A percentile compares a stretch with the other conserved stretches of the same genome.
Evolutionary conservation across 768 basidiomycete species (phyloP).

Genomic region (Mycena maculata): DNA sequence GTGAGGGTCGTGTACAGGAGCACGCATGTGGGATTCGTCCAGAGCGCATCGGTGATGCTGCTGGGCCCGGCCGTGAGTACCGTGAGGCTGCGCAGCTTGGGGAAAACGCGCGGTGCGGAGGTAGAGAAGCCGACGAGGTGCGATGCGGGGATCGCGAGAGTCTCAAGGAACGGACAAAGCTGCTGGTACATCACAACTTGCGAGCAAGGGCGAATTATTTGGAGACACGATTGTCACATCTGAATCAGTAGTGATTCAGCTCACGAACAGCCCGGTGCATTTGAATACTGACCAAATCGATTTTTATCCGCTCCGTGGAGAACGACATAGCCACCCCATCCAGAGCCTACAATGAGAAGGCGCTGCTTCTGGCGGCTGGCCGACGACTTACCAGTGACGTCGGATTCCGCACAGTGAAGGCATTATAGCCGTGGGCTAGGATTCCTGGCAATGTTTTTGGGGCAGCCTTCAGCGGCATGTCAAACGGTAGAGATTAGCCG

Average conservation of each 20-base stretch:
- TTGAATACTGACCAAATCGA: conserved; percentile 75
- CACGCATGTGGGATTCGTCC: background rate
- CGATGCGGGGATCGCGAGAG: conserved; percentile 6
- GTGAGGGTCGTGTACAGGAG: background rate
- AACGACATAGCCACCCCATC: conserved; percentile 83
- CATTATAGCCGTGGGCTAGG: too few species aligned
- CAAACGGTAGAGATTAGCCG: background rate
- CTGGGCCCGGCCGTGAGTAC: background rate
- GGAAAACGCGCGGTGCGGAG: background rate
- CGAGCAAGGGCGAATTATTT: conserved; percentile 71
- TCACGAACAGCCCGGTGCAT: background rate
- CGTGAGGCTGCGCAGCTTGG: background rate
- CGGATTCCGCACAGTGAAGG: background rate
- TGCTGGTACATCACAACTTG: conserved; percentile 49
- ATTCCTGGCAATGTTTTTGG: too few species aligned
- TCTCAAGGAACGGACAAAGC: conserved; percentile 3
- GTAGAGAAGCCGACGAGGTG: conserved; percentile 11
- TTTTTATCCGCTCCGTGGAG: conserved; percentile 76
- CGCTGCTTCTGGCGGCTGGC: conserved; percentile 51
- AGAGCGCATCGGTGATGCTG: background rate
- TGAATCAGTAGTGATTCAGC: conserved; percentile 45
- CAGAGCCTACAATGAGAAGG: conserved; percentile 79
- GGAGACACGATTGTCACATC: conserved; percentile 78
- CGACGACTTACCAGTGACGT: conserved; percentile 46
- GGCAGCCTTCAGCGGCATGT: conserved; percentile 9